Conservation (phyloP, 1,139 yeast genomes). For the Diutina catenulata region DNA sequence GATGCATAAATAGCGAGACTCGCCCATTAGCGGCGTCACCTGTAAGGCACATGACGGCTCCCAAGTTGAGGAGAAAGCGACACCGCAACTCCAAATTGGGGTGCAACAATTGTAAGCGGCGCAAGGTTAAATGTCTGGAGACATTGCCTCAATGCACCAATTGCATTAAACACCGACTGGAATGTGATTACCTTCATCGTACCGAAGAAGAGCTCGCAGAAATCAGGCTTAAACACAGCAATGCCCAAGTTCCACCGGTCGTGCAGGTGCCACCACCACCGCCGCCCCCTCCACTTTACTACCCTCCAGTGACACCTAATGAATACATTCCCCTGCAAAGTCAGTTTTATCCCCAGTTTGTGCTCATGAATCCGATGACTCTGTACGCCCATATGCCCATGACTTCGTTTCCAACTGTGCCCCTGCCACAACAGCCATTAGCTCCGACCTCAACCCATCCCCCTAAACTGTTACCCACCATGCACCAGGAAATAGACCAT, state of each 20-base stretch:
- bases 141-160: conserved; percentile 31
- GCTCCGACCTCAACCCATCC: neutral
- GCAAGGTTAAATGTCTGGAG: conserved; percentile 34
- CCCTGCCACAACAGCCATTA: conserved; percentile 1
- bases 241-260: neutral
- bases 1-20: too few relatives aligned
- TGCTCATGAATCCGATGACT: conserved; percentile 3
- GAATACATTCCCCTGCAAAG: neutral
- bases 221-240: conserved; percentile 5
- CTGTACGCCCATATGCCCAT: conserved; percentile 3
- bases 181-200: conserved; percentile 31
- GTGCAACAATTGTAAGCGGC: conserved; percentile 33
- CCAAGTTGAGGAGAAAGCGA: conserved; percentile 7
- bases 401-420: too few relatives aligned
- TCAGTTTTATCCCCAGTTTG: neutral
- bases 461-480: too few relatives aligned
- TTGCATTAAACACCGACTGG: conserved; percentile 30
- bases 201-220: conserved; percentile 23
- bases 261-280: neutral
- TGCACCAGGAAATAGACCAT: too few relatives aligned
- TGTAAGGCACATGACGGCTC: too few relatives aligned
- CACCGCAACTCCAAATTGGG: conserved; percentile 20
- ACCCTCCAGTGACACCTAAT: neutral
- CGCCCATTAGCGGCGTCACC: too few relatives aligned
- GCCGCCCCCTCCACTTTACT: too few relatives aligned